phyloP scores from a whole-genome alignment of 2,329 filamentous ascomycete species.

The Fusarium sp. region DNA sequence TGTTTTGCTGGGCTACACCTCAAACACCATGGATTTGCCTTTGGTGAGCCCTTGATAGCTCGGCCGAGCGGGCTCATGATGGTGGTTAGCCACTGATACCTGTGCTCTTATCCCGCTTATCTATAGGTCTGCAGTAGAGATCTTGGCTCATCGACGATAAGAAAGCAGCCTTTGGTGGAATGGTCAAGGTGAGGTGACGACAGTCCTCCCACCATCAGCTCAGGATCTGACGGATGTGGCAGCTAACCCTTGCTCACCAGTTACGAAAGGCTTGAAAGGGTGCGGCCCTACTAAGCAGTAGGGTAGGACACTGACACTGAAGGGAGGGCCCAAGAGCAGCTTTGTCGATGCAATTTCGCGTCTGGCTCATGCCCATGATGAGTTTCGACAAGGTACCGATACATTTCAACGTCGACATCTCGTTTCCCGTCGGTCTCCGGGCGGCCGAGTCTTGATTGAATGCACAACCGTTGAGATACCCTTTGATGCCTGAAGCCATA shows the following conservation, averaged over 20 bases:
- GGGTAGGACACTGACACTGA: neutral
- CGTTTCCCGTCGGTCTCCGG: conserved; percentile 39
- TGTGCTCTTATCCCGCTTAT: conserved; percentile 26
- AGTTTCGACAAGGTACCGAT: conserved; percentile 40
- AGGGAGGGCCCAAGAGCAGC: conserved; percentile 13
- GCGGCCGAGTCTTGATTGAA: conserved; percentile 21
- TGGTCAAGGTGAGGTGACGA: conserved; percentile 35
- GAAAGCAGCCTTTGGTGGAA: conserved; percentile 10
- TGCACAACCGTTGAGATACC: conserved; percentile 26
- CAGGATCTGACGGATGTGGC: conserved; percentile 14
- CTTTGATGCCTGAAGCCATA: conserved; percentile 12
- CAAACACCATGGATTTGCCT: conserved; percentile 19
- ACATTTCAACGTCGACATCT: conserved; percentile 24
- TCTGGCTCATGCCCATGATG: conserved; percentile 30
- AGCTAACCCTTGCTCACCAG: conserved; percentile 24
- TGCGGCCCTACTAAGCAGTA: conserved; percentile 6
- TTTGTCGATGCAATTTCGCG: conserved; percentile 38
- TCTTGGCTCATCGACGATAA: conserved; percentile 30
- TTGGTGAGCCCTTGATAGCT: conserved; percentile 37
- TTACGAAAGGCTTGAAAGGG: conserved; percentile 22
- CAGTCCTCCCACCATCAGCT: conserved; percentile 26
- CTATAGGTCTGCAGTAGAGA: conserved; percentile 27
- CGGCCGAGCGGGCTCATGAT: conserved; percentile 40
- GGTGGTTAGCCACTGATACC: neutral
- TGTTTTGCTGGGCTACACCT: conserved; percentile 34